Percentiles rank a stretch among this genome's conserved stretches.
Evolutionary conservation across 805 yeast genomes (phyloP).

Genomic region (Debaryomyces prosopidis): DNA sequence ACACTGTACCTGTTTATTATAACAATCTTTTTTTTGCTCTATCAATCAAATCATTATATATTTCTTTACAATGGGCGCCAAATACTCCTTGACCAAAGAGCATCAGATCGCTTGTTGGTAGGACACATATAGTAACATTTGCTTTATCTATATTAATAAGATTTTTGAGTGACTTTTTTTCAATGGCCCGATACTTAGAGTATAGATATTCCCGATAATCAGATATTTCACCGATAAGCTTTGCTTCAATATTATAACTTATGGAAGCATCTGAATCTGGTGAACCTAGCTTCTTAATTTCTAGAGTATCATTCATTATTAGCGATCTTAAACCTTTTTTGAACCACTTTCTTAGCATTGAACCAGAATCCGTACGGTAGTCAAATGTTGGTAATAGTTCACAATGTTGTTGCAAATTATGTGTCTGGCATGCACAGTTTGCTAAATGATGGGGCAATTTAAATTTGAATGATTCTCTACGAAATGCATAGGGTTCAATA

Average conservation of each 20-base stretch:
- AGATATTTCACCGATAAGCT: neutral
- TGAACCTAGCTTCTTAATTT: neutral
- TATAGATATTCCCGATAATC: neutral
- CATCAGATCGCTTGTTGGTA: neutral
- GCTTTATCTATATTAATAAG: neutral
- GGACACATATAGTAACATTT: neutral
- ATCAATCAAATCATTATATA: neutral
- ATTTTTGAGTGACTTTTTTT: neutral
- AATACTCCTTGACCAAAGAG: neutral
- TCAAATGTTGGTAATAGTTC: neutral
- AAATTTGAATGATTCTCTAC: neutral
- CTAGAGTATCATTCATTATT: neutral
- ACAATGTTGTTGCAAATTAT: neutral
- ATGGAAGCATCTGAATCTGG: neutral
- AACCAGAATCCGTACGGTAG: neutral
- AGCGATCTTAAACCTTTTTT: neutral
- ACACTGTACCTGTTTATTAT: no score
- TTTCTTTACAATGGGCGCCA: neutral
- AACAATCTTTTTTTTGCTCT: neutral
- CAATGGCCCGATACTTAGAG: neutral
- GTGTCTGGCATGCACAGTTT: neutral
- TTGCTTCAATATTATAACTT: neutral
- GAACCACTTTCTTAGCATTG: neutral
- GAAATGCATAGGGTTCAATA: neutral
- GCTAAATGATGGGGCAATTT: neutral